Base-by-base conservation (phyloP, 2,329 filamentous ascomycete genomes). In the Trichoderma pleuroti region DNA sequence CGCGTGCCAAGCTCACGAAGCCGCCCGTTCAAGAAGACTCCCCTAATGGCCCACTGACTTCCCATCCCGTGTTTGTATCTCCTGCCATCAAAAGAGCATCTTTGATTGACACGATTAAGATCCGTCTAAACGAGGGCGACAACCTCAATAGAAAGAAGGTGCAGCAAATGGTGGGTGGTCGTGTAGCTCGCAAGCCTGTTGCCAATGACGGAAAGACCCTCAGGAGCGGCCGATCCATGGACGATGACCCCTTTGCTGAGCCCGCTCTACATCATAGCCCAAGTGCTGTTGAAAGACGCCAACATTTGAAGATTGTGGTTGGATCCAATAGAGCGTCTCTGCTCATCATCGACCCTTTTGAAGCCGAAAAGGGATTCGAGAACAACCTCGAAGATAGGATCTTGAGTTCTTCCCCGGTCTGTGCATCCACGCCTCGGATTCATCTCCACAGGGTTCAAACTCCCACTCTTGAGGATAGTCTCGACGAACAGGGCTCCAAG, bases 341-440 rank as follows among this genome's bases (percentile, higher is more conserved):
- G 28, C 56, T 70, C 5, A 67, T 57, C 24, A 60, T 60, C 21
- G 62, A 74, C 34, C 78, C 77, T 71, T 82, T 84, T 72, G 77
- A 79, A n/a, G 72, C 77, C 6, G 83, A 84, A 73, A 72, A 73
- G 39, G 79, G 76, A 60, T 82, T 83, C 68, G 79, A 82, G 54
- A 74, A 75, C 67, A 75, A 82, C 67, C 78, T 83, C 71, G 77
- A 81, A 56, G 77, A 80, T 75, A 80, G 82, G 16, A 76, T 83
- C 70, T 76, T 83, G 73, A 77, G 73, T 32, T 77, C 75, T 39
- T 75, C 74, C 24, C 82, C 82, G 7, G 74, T 79, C 34, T 81
- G 78, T 60, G 80, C 76, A 61, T 83, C 82, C 2, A 83, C 82
- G 2, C 82, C 82, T 39, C 80, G 78, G 56, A 74, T 76, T 71